Evolutionary conservation across 2,329 filamentous ascomycete species (phyloP).

Genomic region (Nemania sp.): DNA sequence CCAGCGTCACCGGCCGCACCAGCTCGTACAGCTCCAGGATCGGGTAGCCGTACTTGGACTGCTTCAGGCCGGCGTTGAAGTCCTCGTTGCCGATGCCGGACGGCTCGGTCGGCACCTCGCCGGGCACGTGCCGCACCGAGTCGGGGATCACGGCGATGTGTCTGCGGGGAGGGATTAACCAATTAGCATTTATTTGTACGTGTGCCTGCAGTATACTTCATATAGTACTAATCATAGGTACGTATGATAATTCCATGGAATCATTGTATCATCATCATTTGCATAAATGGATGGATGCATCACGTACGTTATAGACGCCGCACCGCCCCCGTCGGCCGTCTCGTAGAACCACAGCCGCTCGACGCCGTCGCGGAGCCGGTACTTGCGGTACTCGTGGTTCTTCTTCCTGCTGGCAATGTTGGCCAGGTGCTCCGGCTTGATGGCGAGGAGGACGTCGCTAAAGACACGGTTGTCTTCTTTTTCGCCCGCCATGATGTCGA

Average conservation of each 20-base stretch:
- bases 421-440: background rate
- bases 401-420: background rate
- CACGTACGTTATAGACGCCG: background rate
- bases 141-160: background rate
- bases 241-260: background rate
- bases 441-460: background rate
- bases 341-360: background rate
- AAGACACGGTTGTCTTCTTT: background rate
- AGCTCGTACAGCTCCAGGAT: conserved; percentile 16
- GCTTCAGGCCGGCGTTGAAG: background rate
- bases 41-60: conserved; percentile 8
- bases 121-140: background rate
- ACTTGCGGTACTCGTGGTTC: background rate
- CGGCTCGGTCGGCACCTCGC: background rate
- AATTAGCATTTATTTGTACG: too few species aligned
- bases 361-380: background rate
- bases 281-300: background rate
- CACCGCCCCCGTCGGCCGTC: background rate
- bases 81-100: background rate
- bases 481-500: too few species aligned
- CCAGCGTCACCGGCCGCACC: conserved; percentile 6
- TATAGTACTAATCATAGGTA: too few species aligned
- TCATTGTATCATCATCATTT: background rate
- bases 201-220: too few species aligned
- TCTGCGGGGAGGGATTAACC: background rate